Evolutionary conservation across 2,329 filamentous ascomycete species (phyloP).

Genomic region (Talaromyces sp.): DNA sequence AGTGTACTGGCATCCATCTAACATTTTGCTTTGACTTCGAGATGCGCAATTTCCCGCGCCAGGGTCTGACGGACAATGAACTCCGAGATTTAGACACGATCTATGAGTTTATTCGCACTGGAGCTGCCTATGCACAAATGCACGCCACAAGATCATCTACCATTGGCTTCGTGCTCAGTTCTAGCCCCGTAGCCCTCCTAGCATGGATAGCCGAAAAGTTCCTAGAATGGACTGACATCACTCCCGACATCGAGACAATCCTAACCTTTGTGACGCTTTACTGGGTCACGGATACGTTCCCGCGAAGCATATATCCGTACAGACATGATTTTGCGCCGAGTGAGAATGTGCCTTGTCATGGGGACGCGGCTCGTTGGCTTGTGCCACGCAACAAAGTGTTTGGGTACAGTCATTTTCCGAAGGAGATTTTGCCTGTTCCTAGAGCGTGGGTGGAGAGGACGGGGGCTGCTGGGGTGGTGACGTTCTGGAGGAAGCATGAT

Average conservation of each 20-base stretch:
- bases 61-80: background rate
- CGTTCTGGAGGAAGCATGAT: conserved; percentile 37
- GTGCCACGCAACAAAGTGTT: conserved; percentile 41
- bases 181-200: conserved; percentile 13
- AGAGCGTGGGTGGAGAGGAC: conserved; percentile 37
- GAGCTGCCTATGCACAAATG: conserved; percentile 6
- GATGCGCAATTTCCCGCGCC: conserved; percentile 6
- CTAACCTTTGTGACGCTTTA: conserved; percentile 38
- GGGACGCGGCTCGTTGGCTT: conserved; percentile 19
- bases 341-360: conserved; percentile 11
- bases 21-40: conserved; percentile 13
- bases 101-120: background rate
- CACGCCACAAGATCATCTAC: conserved; percentile 13
- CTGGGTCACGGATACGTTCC: conserved; percentile 40
- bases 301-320: conserved; percentile 35
- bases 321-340: conserved; percentile 19
- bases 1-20: conserved; percentile 50
- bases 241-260: conserved; percentile 33
- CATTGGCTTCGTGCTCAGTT: conserved; percentile 13
- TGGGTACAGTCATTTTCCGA: conserved; percentile 48
- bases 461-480: conserved; percentile 32
- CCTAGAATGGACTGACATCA: conserved; percentile 37
- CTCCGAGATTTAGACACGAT: background rate
- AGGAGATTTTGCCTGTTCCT: conserved; percentile 44
- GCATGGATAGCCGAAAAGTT: conserved; percentile 37